phyloP scores from a whole-genome alignment of 139 green algal species.

The Chlamydomonas urium region DNA sequence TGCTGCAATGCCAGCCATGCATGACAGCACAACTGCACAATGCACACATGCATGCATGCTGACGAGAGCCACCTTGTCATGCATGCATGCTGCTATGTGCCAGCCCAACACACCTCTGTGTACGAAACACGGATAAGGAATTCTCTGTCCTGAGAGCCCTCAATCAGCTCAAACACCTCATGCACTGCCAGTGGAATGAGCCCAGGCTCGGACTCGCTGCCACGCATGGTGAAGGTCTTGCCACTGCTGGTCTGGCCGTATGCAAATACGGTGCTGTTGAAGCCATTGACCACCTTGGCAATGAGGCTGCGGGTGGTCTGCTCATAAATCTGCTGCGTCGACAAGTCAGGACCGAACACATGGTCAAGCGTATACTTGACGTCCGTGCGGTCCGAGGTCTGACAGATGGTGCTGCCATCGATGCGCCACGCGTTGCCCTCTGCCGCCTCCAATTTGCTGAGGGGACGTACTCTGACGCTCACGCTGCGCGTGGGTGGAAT shows the following conservation, averaged over 20 bases:
- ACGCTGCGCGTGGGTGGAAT: slow-evolving; percentile 52
- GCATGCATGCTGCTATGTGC: too few species aligned
- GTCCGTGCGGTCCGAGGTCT: slow-evolving; percentile 38
- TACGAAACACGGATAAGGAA: slow-evolving; percentile 95
- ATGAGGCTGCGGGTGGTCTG: slow-evolving; percentile 56
- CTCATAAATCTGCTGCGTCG: slow-evolving; percentile 69
- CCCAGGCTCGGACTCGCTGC: slow-evolving; percentile 56
- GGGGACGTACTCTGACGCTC: slow-evolving; percentile 74
- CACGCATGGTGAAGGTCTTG: slow-evolving; percentile 96
- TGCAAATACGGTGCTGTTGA: slow-evolving; percentile 93
- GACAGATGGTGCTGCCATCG: slow-evolving; percentile 54
- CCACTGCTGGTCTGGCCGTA: slow-evolving; percentile 94
- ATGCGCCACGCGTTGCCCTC: slow-evolving; percentile 63
- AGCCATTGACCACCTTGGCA: slow-evolving; percentile 73
- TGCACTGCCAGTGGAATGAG: slow-evolving; percentile 80
- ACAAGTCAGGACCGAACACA: slow-evolving; percentile 63
- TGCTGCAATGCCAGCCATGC: too few species aligned
- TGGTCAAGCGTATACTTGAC: slow-evolving; percentile 71
- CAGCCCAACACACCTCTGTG: slow-evolving; percentile 80
- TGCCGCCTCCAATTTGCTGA: slow-evolving; percentile 62
- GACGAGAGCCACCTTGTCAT: too few species aligned
- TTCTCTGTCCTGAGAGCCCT: slow-evolving; percentile 57
- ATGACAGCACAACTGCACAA: too few species aligned
- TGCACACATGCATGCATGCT: too few species aligned
- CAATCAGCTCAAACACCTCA: slow-evolving; percentile 36